These are phyloP conservation scores for Porcisia hertigi DNA, from an alignment of 208 protist species.

Conservation along the genomic window DNA sequence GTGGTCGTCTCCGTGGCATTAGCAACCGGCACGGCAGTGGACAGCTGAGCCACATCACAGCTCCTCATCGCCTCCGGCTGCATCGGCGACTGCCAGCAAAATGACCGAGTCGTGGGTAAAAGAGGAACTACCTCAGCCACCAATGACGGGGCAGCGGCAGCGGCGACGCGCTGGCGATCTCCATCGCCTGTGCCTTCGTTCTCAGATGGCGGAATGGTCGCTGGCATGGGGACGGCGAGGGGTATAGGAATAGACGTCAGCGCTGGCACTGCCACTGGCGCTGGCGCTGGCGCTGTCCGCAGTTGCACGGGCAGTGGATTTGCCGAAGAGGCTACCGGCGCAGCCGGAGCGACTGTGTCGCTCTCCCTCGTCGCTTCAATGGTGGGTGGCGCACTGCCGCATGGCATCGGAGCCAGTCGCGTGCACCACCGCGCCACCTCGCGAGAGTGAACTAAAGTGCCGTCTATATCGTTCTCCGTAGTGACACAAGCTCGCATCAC, in stretches of 20 bases:
- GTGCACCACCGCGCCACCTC: conserved; percentile 21
- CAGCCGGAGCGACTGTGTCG: background rate
- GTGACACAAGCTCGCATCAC: conserved; percentile 8
- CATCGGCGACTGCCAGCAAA: conserved; percentile 19
- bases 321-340: background rate
- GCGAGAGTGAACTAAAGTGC: background rate
- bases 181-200: background rate
- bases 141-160: background rate
- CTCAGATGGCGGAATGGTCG: background rate
- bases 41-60: no score
- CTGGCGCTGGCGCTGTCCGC: background rate
- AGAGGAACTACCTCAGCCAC: conserved; percentile 2
- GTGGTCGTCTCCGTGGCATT: background rate
- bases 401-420: conserved; percentile 17
- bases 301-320: background rate
- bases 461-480: conserved; percentile 4
- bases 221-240: conserved; percentile 11
- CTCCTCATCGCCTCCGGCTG: background rate
- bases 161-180: background rate
- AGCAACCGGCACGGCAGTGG: background rate
- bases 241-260: conserved; percentile 20
- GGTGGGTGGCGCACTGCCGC: background rate
- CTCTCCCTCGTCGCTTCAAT: background rate
- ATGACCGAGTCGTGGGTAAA: conserved; percentile 11
- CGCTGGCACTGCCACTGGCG: conserved; percentile 3